Evolutionary conservation across 1,284 basidiomycete species (phyloP).

Genomic region (Phenoliferia sp.): DNA sequence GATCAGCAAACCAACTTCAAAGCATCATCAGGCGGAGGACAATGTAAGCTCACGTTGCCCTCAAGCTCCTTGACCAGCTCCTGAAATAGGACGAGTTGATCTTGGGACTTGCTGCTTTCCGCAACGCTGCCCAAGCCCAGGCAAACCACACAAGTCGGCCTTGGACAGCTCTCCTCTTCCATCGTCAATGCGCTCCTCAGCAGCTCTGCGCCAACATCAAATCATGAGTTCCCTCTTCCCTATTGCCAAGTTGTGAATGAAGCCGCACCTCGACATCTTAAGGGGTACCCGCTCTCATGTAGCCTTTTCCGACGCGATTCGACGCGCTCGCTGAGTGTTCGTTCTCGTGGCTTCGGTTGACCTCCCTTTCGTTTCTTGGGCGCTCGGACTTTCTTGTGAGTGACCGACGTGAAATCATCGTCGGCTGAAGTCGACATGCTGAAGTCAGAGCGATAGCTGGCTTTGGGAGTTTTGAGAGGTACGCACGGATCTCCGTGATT

Average conservation of each 20-base stretch:
- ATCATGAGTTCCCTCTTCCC: neutral
- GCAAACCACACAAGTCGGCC: slow-evolving; percentile 20
- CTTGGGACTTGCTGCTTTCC: slow-evolving; percentile 30
- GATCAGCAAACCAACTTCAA: neutral
- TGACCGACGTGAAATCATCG: slow-evolving; percentile 14
- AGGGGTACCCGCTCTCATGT: slow-evolving; percentile 4
- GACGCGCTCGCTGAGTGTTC: slow-evolving; percentile 22
- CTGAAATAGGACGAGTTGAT: slow-evolving; percentile 25
- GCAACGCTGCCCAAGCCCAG: slow-evolving; percentile 26
- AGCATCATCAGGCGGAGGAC: neutral
- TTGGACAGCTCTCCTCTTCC: neutral
- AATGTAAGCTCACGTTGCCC: neutral
- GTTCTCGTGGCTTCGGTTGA: slow-evolving; percentile 9
- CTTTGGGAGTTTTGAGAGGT: too few relatives aligned
- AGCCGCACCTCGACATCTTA: slow-evolving; percentile 13
- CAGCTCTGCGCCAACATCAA: neutral
- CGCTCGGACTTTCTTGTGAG: slow-evolving; percentile 18
- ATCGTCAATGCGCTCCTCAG: neutral
- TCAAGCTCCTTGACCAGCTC: slow-evolving; percentile 17
- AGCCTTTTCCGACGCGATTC: slow-evolving; percentile 1
- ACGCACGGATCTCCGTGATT: too few relatives aligned
- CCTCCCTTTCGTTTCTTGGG: slow-evolving; percentile 21
- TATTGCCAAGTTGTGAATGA: neutral
- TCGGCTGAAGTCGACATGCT: neutral
- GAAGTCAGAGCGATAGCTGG: too few relatives aligned